Evolutionary conservation across 331 rosid genomes (phyloP).

Genomic region (Arachis monticola): DNA sequence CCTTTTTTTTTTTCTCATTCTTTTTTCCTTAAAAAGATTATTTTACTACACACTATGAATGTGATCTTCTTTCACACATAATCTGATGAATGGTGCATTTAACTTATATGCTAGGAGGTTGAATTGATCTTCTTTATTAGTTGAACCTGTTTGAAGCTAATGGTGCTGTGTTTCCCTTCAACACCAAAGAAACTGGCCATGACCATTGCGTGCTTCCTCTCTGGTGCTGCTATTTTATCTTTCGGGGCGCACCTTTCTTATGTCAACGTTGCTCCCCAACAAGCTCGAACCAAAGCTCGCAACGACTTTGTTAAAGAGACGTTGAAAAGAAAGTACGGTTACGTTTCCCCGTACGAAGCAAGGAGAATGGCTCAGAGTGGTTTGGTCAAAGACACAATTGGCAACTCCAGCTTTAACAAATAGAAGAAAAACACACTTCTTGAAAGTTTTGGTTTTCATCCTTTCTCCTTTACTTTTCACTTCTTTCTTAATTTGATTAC

Average conservation of each 20-base stretch:
- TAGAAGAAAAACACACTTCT: no score
- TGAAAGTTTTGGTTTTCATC: no score
- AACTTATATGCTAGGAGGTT: slow-evolving; percentile 8
- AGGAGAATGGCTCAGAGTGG: slow-evolving; percentile 61
- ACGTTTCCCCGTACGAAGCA: slow-evolving; percentile 65
- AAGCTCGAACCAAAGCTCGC: slow-evolving; percentile 73
- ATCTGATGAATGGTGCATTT: slow-evolving; percentile 9
- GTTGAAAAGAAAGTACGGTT: slow-evolving; percentile 67
- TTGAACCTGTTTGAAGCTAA: slow-evolving; percentile 27
- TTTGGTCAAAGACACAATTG: slow-evolving; percentile 54
- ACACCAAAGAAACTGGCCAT: slow-evolving; percentile 72
- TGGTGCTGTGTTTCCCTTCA: slow-evolving; percentile 78
- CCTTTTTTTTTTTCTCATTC: no score
- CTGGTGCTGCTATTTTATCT: slow-evolving; percentile 63
- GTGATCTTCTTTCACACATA: not conserved
- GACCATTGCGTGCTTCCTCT: slow-evolving; percentile 59
- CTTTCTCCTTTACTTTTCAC: no score
- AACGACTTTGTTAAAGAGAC: slow-evolving; percentile 57
- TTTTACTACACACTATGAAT: not conserved
- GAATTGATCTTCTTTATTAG: not conserved
- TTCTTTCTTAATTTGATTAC: no score
- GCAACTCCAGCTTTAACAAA: slow-evolving; percentile 35
- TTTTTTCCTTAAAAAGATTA: no score
- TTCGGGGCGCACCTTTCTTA: slow-evolving; percentile 67
- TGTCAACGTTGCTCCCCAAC: slow-evolving; percentile 71